These are phyloP conservation scores for Linaria vulgaris DNA, from an alignment of 257 asterid species.

Conservation along the genomic window DNA sequence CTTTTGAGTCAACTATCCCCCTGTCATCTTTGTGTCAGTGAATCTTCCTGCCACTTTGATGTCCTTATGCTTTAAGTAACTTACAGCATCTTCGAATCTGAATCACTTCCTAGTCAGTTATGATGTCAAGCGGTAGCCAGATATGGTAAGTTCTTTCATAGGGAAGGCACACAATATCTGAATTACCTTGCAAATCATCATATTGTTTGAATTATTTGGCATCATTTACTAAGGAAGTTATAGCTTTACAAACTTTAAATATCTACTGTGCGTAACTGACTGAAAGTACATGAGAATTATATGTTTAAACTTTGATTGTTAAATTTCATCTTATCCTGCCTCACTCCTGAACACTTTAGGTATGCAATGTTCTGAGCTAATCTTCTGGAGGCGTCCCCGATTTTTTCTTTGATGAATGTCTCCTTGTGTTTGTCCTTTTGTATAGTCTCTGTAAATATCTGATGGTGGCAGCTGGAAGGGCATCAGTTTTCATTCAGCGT, in stretches of 20 bases:
- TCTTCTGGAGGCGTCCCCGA: not conserved
- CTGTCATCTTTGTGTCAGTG: not conserved
- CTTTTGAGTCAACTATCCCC: not conserved
- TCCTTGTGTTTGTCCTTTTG: conserved; percentile 16
- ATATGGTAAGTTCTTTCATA: not conserved
- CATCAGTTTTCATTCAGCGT: conserved; percentile 68
- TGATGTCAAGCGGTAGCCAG: conserved; percentile 11
- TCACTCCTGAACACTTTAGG: not conserved
- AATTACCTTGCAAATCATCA: not conserved
- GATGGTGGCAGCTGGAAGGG: conserved; percentile 92
- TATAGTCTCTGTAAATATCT: conserved; percentile 83
- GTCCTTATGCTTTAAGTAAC: not conserved
- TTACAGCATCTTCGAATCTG: not conserved
- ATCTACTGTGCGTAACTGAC: not conserved
- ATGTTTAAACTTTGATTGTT: not conserved
- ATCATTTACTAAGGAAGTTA: not conserved
- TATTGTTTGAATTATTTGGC: not conserved
- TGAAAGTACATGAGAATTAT: not conserved
- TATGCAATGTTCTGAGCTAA: not conserved
- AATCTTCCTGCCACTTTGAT: not conserved
- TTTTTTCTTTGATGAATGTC: not conserved
- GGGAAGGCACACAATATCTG: not conserved
- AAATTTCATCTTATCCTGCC: conserved; percentile 2
- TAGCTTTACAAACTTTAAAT: not conserved
- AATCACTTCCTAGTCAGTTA: conserved; percentile 1